Percentiles rank a stretch among this genome's conserved stretches.
Evolutionary conservation across 495 filamentous ascomycete genomes (phyloP).

Genomic region (Hyaloscypha variabilis): DNA sequence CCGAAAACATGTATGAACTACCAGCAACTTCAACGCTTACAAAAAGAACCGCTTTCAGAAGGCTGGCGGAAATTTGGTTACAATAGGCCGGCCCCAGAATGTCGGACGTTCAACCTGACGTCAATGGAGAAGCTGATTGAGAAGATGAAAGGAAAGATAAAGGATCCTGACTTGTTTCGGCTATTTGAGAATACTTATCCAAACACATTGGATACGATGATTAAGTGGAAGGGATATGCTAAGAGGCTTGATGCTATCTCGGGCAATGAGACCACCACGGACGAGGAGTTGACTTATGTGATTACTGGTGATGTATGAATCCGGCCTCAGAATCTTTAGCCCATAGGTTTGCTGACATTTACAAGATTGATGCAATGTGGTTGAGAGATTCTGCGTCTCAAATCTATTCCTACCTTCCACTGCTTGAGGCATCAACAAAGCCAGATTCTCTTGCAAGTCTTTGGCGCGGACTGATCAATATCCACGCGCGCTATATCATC

Average conservation of each 20-base stretch:
- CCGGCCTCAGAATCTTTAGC: slow-evolving; percentile 70
- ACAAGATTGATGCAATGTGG: no score
- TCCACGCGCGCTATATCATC: no score
- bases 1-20: slow-evolving; percentile 17
- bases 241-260: slow-evolving; percentile 34
- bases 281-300: slow-evolving; percentile 76
- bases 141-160: slow-evolving; percentile 75
- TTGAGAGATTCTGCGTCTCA: no score
- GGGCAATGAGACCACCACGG: slow-evolving; percentile 41
- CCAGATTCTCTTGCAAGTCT: no score
- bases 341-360: slow-evolving; percentile 92
- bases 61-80: slow-evolving; percentile 83
- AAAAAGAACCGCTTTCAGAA: slow-evolving; percentile 66
- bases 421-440: no score
- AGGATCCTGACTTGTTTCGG: slow-evolving; percentile 84
- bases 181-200: slow-evolving; percentile 96
- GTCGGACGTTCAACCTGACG: slow-evolving; percentile 84
- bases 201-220: slow-evolving; percentile 34
- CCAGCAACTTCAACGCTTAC: slow-evolving; percentile 16
- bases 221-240: slow-evolving; percentile 64
- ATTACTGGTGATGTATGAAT: slow-evolving; percentile 77
- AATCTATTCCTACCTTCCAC: no score
- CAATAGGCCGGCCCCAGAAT: slow-evolving; percentile 76
- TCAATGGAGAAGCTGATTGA: slow-evolving; percentile 84
- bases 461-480: no score